Evolutionary conservation across 305 asterid genomes (phyloP).

Genomic region (Plantago coronopus): DNA sequence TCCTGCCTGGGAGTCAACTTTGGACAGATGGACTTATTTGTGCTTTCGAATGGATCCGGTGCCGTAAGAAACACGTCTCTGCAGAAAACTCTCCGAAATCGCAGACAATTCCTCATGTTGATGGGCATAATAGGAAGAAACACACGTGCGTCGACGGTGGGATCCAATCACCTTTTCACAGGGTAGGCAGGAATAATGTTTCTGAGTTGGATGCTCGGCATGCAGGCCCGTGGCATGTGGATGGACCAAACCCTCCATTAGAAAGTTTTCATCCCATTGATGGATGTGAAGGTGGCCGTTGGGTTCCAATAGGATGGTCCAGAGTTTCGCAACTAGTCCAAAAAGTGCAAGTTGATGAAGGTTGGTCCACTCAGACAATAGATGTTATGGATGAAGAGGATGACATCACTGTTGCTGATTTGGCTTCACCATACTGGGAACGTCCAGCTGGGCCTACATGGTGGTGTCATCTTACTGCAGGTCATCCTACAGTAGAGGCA

Average conservation of each 20-base stretch:
- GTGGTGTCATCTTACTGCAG: slow-evolving; percentile 95
- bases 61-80: slow-evolving; percentile 34
- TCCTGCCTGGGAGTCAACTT: slow-evolving; percentile 53
- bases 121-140: slow-evolving; percentile 28
- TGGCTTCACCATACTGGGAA: slow-evolving; percentile 92
- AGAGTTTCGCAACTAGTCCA: slow-evolving; percentile 68
- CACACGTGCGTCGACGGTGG: slow-evolving; percentile 27
- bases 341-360: slow-evolving; percentile 62
- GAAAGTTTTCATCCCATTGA: slow-evolving; percentile 27
- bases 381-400: slow-evolving; percentile 56
- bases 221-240: slow-evolving; percentile 28
- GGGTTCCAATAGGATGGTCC: slow-evolving; percentile 92
- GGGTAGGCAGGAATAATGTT: slow-evolving; percentile 21
- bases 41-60: slow-evolving; percentile 73
- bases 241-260: slow-evolving; percentile 29
- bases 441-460: slow-evolving; percentile 80
- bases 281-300: slow-evolving; percentile 47
- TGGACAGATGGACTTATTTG: slow-evolving; percentile 93
- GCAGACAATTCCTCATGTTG: slow-evolving; percentile 30
- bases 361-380: slow-evolving; percentile 50
- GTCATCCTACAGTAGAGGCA: slow-evolving; percentile 67
- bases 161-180: slow-evolving; percentile 29
- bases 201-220: slow-evolving; percentile 40
- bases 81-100: slow-evolving; percentile 36
- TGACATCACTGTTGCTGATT: slow-evolving; percentile 79